Percentiles rank a stretch among this genome's conserved stretches.
Evolutionary conservation across 1,139 yeast species (phyloP).

Genomic region (Taphrina pruni): DNA sequence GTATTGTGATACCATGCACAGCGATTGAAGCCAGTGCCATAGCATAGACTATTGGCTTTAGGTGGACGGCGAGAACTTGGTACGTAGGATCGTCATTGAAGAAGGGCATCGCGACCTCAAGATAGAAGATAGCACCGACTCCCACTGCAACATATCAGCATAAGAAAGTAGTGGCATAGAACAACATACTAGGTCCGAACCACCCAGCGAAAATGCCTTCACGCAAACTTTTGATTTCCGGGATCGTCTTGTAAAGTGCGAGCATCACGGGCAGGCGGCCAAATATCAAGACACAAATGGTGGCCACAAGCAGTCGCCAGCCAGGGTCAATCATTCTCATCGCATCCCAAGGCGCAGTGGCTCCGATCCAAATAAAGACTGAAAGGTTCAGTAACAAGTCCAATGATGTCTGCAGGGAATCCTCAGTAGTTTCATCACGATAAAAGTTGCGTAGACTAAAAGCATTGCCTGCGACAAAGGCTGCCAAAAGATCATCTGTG

Average conservation of each 20-base stretch:
- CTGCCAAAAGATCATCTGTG: conserved; percentile 54
- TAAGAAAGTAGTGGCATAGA: not conserved
- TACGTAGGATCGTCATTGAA: conserved; percentile 43
- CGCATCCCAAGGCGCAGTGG: conserved; percentile 53
- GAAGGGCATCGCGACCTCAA: conserved; percentile 47
- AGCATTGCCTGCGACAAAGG: conserved; percentile 50
- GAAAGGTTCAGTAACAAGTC: conserved; percentile 53
- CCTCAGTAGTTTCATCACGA: conserved; percentile 50
- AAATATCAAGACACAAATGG: conserved; percentile 50
- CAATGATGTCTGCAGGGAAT: conserved; percentile 50
- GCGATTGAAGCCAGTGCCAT: conserved; percentile 49
- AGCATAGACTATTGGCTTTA: conserved; percentile 49
- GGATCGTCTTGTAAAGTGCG: conserved; percentile 51
- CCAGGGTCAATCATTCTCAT: conserved; percentile 44
- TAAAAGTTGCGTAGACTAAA: conserved; percentile 53
- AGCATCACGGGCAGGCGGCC: conserved; percentile 54
- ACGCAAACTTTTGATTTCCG: conserved; percentile 53
- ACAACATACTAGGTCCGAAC: conserved; percentile 54
- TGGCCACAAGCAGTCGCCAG: conserved; percentile 52
- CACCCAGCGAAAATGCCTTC: conserved; percentile 56
- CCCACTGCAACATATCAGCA: conserved; percentile 49
- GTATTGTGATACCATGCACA: conserved; percentile 51
- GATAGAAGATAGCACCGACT: conserved; percentile 55
- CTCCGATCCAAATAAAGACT: conserved; percentile 54
- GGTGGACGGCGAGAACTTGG: conserved; percentile 43